These are phyloP conservation scores for Purpureocillium takamizusanense DNA, from an alignment of 2,329 filamentous ascomycete genomes.

Conservation along the genomic window DNA sequence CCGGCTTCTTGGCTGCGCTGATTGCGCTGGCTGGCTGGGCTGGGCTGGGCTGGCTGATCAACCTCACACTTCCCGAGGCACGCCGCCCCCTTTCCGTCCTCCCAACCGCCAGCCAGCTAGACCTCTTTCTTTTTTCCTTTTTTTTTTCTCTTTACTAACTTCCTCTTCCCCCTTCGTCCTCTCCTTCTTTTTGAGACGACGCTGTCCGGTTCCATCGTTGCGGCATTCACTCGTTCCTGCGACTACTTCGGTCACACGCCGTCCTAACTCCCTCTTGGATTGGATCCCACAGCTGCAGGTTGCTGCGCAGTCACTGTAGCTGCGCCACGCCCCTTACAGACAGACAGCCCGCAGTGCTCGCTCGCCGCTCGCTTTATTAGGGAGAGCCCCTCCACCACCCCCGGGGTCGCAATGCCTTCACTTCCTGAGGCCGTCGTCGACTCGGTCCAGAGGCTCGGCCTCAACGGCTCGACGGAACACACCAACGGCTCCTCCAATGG, in stretches of 20 bases:
- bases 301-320: background rate
- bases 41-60: no score
- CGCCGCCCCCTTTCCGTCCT: no score
- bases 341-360: background rate
- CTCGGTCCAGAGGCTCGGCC: slow-evolving; percentile 20
- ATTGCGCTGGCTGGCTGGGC: no score
- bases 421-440: slow-evolving; percentile 15
- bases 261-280: background rate
- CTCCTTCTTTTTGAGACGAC: no score
- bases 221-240: background rate
- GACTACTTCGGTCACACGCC: background rate
- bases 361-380: background rate
- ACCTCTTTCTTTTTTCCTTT: no score
- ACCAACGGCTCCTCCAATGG: slow-evolving; percentile 18
- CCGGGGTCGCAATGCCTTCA: slow-evolving; percentile 10
- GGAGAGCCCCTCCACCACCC: background rate
- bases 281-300: background rate
- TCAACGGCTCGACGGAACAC: slow-evolving; percentile 21
- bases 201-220: no score
- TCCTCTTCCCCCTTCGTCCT: no score
- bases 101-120: no score
- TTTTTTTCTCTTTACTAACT: no score
- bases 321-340: background rate
- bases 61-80: no score
- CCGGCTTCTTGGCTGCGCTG: no score